These are phyloP conservation scores for Lactuca saligna DNA, from an alignment of 129 eudicot genomes.

Conservation along the genomic window DNA sequence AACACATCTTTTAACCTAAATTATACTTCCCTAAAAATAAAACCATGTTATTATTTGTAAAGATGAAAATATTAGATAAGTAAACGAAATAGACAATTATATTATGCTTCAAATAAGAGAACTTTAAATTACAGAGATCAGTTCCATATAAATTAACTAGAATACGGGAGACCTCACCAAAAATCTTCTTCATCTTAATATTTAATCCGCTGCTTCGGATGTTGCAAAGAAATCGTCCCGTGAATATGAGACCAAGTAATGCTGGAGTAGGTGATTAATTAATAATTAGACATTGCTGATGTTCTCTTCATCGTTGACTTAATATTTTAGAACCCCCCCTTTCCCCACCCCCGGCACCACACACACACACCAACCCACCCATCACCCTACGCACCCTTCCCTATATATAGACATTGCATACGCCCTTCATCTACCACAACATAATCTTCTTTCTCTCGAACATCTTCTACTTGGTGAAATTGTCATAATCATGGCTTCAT, in stretches of 20 bases:
- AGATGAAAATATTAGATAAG: too few species aligned
- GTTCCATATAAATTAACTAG: too few species aligned
- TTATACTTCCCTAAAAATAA: too few species aligned
- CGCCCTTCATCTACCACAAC: conserved; percentile 2
- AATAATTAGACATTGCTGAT: not conserved
- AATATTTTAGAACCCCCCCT: not conserved
- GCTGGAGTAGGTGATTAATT: not conserved
- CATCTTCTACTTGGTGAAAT: not conserved
- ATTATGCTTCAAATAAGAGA: too few species aligned
- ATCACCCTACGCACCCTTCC: not conserved
- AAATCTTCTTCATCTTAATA: too few species aligned
- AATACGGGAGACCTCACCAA: too few species aligned
- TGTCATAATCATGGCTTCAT: conserved; percentile 24
- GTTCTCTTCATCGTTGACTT: conserved; percentile 3
- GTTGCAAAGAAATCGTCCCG: not conserved
- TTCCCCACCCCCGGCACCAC: not conserved
- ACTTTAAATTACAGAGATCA: too few species aligned
- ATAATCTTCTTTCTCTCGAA: not conserved
- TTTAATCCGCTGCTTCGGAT: too few species aligned
- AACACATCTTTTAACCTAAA: too few species aligned
- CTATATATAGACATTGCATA: conserved; percentile 1
- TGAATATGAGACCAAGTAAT: conserved; percentile 8
- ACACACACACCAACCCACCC: not conserved
- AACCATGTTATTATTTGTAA: too few species aligned
- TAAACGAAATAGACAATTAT: too few species aligned